Evolutionary conservation across 1,284 basidiomycete genomes (phyloP).

Genomic region (Coniophora puteana): DNA sequence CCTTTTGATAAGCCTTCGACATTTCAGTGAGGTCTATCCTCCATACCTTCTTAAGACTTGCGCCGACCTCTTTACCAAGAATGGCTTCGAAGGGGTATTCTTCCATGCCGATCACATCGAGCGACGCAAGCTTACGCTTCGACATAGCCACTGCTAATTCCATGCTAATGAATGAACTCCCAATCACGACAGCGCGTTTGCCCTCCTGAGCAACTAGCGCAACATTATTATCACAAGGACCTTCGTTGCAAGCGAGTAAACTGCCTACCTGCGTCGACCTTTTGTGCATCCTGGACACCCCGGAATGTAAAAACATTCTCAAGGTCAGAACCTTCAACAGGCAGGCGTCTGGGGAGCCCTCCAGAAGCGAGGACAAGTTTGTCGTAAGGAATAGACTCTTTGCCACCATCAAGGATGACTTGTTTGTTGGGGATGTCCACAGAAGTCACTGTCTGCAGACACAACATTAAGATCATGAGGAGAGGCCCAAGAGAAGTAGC

Average conservation of each 20-base stretch:
- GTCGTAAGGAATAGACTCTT: conserved; percentile 64
- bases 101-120: conserved; percentile 86
- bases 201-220: conserved; percentile 57
- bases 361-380: conserved; percentile 75
- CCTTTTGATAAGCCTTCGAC: neutral
- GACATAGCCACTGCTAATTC: conserved; percentile 79
- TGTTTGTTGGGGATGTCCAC: conserved; percentile 61
- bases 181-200: conserved; percentile 81
- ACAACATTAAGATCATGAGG: neutral
- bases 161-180: conserved; percentile 93
- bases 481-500: conserved; percentile 18
- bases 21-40: conserved; percentile 6
- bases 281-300: conserved; percentile 68
- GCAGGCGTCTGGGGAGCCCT: conserved; percentile 64
- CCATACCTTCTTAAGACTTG: conserved; percentile 71
- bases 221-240: conserved; percentile 3
- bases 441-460: conserved; percentile 55
- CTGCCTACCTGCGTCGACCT: conserved; percentile 65
- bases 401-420: conserved; percentile 56
- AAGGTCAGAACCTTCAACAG: conserved; percentile 75
- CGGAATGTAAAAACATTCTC: conserved; percentile 81
- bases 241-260: neutral
- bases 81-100: conserved; percentile 80
- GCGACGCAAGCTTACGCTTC: conserved; percentile 72
- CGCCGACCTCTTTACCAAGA: conserved; percentile 80